Base-by-base conservation (phyloP, 2,329 filamentous ascomycete species). In the Plectosphaerella cucumerina region DNA sequence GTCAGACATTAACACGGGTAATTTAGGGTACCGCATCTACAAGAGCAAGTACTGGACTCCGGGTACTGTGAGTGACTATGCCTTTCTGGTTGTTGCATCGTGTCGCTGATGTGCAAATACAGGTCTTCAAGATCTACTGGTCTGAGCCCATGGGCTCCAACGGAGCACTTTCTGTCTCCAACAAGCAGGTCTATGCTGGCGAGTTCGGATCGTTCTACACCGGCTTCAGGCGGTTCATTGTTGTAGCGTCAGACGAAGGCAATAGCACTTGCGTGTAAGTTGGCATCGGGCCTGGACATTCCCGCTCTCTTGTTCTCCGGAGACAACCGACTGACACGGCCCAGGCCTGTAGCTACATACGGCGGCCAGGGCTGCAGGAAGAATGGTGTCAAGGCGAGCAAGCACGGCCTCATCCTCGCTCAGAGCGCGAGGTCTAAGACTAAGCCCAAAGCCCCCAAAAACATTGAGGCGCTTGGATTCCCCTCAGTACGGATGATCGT, bases 61-160 rank as follows among this genome's bases (percentile, higher is more conserved):
- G 3, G 74, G 74, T 50, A 65, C 68, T 62, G 74, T 72, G 58
- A 53, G 67, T 57, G 5, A 21, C 5, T 18, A 18, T 39, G 14
- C 14, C 35, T 39, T 18, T n/a, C 14, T 6, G n/a, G 6, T 11
- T 11, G 12, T 11, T 9, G 26, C 26, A 31, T 2, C 26, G 26
- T 11, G 35, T 18, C 14, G n/a, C 39, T 42, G n/a, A 42, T 18
- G 12, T 18, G 4, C n/a, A 18, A 17, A 12, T 11, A 18, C 50
- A 80, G 77, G 74, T 82, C 17, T 78, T 82, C 63, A 82, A 81
- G 58, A 70, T 80, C 2, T 61, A 75, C 17, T 82, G 79, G 78
- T 70, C 73, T 9, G 78, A 82, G 45, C 79, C 79, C 0, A 64
- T 65, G 22, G 78, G 77, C 10, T 55, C 60, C 18, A 63, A 64